Evolutionary conservation across 2,329 filamentous ascomycete genomes (phyloP), one percentile per base, ranked within the genome.

Genomic region (Cryphonectria carpinicola): DNA sequence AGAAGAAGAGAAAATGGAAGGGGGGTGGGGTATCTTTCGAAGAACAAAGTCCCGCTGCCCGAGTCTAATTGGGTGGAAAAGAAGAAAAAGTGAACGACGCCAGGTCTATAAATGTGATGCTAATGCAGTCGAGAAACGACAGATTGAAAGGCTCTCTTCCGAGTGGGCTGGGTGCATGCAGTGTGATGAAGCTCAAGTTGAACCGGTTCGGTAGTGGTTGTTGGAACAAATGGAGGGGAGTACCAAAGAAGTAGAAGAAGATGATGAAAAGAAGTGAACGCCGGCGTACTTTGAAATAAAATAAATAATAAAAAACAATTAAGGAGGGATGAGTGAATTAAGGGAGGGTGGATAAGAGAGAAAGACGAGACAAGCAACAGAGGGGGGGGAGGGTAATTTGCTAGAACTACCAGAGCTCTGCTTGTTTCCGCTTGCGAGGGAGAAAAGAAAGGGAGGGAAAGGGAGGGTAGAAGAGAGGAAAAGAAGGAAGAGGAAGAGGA

Each of bases 341-440:
- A 68, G 37, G 37, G 37, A 39, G 7, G 37, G 7, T 37, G 37
- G 37, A 39, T 39, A 62, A 54, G 25, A 72, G 17, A 72, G 73
- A 65, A 73, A 73, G 71, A 70, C 72, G 72, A 74, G 65, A 67
- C 68, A 73, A 58, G 66, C 68, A 67, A 60, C 67, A 61, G 68
- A 70, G 73, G 65, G 46, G 73, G 73, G 74, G n/a, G n/a, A 63
- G 73, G 73, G 74, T 74, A 77, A 78, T 77, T 77, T 77, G 75
- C 76, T 74, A 78, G 80, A 84, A 82, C 84, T 86, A 80, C 83
- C 83, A 81, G 84, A 85, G 84, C 82, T 83, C 80, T 82, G 82
- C 79, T 79, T 79, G 74, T 74, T 70, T 71, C 72, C 72, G 71
- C 70, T 72, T 73, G 76, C n/a, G 7, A 70, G 71, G 63, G 65